phyloP scores from a whole-genome alignment of 1,139 yeast genomes.

The Kodamaea ohmeri region DNA sequence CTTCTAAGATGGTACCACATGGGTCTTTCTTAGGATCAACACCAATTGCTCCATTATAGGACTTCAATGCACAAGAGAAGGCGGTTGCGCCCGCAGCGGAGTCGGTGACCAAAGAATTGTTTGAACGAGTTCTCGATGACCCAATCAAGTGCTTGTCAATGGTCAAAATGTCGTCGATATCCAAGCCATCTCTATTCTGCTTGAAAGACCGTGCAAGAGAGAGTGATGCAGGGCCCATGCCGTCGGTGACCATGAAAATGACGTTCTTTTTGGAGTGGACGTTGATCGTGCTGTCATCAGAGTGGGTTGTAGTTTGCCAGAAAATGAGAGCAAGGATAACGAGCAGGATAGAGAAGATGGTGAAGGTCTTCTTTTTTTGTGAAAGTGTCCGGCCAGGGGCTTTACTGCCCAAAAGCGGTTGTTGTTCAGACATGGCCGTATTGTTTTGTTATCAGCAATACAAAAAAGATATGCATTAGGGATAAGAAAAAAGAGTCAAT shows the following conservation, averaged over 20 bases:
- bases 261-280: conserved; percentile 22
- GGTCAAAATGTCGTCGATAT: conserved; percentile 20
- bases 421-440: conserved; percentile 13
- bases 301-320: conserved; percentile 7
- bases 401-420: conserved; percentile 17
- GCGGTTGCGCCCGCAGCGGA: conserved; percentile 33
- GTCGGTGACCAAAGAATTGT: conserved; percentile 25
- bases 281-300: conserved; percentile 8
- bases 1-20: conserved; percentile 29
- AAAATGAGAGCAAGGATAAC: conserved; percentile 13
- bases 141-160: conserved; percentile 26
- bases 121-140: conserved; percentile 25
- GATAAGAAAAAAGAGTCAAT: no score
- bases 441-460: no score
- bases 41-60: conserved; percentile 30
- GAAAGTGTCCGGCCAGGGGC: conserved; percentile 10
- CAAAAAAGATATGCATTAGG: no score
- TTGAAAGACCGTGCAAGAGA: conserved; percentile 26
- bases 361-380: conserved; percentile 13
- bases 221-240: conserved; percentile 31
- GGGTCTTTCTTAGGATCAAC: conserved; percentile 23
- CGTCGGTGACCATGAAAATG: conserved; percentile 31
- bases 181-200: conserved; percentile 23
- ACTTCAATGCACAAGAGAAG: conserved; percentile 25
- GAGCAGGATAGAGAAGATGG: conserved; percentile 7